Base-by-base conservation (phyloP, 2,329 filamentous ascomycete genomes). In the Penicillium freii region DNA sequence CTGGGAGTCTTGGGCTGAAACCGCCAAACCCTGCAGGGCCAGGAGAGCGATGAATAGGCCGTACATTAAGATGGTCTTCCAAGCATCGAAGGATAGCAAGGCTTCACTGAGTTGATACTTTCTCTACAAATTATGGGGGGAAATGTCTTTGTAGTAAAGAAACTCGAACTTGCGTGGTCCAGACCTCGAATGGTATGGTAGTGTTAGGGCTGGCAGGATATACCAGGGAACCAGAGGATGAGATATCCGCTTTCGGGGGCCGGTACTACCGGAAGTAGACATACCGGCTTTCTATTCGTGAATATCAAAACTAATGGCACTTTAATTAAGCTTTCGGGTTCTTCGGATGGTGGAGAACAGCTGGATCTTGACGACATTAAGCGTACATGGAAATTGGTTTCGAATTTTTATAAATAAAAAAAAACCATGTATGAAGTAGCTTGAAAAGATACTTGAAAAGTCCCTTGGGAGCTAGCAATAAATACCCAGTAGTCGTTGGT, bases 1-100 rank as follows among this genome's bases (percentile, higher is more conserved):
- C 23, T 70, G 15, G 10, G 47, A 61, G 6, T 62, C 67, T 55
- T 74, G 65, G 13, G 71, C 68, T 21, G 57, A 61, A 36, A 56
- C 63, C 23, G 66, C 45, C 21, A 62, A 39, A 3, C 56, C 42
- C 21, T 65, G 55, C 19, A 68, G 56, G 39, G 51, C 51, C 34
- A 66, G 40, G 27, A 61, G 46, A 39, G 56, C 25, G 15, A 62
- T 36, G 17, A 34, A 51, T 45, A 39, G 51, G 27, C 40, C 36
- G 29, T 36, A 49, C 13, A 54, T 38, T 19, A 57, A 48, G 59
- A 65, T 68, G 10, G 27, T 61, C 50, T 47, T 54, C 11, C 9
- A n/a, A 25, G 44, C 25, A 43, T n/a, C 10, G 17, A 34, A 21
- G 17, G 25, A 19, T 29, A 44, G 31, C 17, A 44, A 36, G 11